These are phyloP conservation scores for Krasilnikovozyma curviuscula DNA, from an alignment of 768 basidiomycete species.

Conservation along the genomic window DNA sequence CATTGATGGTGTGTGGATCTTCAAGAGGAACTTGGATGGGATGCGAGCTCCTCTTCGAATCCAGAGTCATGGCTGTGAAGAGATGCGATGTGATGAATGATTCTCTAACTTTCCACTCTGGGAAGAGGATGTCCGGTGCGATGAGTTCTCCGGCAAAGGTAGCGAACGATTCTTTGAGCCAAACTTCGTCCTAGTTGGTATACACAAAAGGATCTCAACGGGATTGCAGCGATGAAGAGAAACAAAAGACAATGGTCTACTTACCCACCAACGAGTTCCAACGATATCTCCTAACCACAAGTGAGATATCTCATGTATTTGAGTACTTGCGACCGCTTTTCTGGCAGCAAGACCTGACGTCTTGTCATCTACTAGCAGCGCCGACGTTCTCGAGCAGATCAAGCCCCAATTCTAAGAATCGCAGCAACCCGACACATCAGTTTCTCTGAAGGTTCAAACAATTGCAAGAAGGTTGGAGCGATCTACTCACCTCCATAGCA, in stretches of 20 bases:
- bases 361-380: conserved; percentile 60
- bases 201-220: not conserved
- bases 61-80: conserved; percentile 55
- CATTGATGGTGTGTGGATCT: conserved; percentile 66
- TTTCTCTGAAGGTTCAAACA: too few relatives aligned
- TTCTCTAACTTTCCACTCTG: conserved; percentile 68
- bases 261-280: too few relatives aligned
- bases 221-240: too few relatives aligned
- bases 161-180: conserved; percentile 46
- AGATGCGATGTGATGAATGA: conserved; percentile 64
- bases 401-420: conserved; percentile 36
- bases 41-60: conserved; percentile 71
- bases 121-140: conserved; percentile 24
- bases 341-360: conserved; percentile 50
- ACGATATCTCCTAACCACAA: conserved; percentile 14
- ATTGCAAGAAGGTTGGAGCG: not conserved
- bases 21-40: conserved; percentile 82
- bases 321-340: conserved; percentile 55
- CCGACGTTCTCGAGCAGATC: conserved; percentile 70
- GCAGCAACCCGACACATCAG: too few relatives aligned
- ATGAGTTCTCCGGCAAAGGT: conserved; percentile 33
- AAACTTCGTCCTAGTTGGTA: not conserved
- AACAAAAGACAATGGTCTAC: too few relatives aligned
- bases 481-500: too few relatives aligned
- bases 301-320: conserved; percentile 62